phyloP scores from a whole-genome alignment of 164 flowering plant species.

The Taxillus chinensis region DNA sequence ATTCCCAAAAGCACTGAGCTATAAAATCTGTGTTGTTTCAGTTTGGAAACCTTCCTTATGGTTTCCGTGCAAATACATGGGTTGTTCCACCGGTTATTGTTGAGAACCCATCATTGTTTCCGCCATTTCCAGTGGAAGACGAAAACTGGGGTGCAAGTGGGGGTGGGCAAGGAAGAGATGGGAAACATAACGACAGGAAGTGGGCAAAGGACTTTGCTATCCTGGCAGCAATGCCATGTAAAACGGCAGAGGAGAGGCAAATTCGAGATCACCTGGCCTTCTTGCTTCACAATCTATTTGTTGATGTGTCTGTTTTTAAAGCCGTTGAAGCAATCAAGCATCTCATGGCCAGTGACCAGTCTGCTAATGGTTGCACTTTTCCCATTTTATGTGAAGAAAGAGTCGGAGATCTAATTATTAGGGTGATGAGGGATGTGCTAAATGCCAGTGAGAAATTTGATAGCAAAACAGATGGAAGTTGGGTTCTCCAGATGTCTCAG shows the following conservation, averaged over 20 bases:
- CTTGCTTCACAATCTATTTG: slow-evolving; percentile 82
- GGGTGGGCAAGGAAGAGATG: slow-evolving; percentile 82
- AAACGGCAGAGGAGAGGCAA: slow-evolving; percentile 87
- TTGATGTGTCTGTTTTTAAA: slow-evolving; percentile 75
- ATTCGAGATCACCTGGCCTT: slow-evolving; percentile 83
- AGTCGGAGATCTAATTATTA: slow-evolving; percentile 62
- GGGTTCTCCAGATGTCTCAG: slow-evolving; percentile 40
- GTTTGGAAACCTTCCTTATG: slow-evolving; percentile 97
- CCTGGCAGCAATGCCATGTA: slow-evolving; percentile 84
- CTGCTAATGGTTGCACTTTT: slow-evolving; percentile 14
- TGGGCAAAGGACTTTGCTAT: slow-evolving; percentile 78
- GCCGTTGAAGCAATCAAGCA: slow-evolving; percentile 52
- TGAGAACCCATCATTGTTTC: slow-evolving; percentile 57
- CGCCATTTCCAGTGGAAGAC: slow-evolving; percentile 79
- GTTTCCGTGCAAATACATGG: slow-evolving; percentile 93
- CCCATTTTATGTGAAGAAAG: slow-evolving; percentile 40
- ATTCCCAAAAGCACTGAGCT: not conserved
- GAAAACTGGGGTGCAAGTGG: slow-evolving; percentile 93
- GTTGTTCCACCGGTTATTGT: slow-evolving; percentile 77
- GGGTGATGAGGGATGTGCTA: slow-evolving; percentile 50
- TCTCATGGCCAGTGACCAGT: slow-evolving; percentile 26
- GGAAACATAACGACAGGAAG: slow-evolving; percentile 48
- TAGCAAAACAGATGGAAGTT: slow-evolving; percentile 67
- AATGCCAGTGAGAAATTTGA: slow-evolving; percentile 72
- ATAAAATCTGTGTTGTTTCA: slow-evolving; percentile 20